Evolutionary conservation across 306 rosid genomes (phyloP).

Genomic region (Potentilla sterilis): DNA sequence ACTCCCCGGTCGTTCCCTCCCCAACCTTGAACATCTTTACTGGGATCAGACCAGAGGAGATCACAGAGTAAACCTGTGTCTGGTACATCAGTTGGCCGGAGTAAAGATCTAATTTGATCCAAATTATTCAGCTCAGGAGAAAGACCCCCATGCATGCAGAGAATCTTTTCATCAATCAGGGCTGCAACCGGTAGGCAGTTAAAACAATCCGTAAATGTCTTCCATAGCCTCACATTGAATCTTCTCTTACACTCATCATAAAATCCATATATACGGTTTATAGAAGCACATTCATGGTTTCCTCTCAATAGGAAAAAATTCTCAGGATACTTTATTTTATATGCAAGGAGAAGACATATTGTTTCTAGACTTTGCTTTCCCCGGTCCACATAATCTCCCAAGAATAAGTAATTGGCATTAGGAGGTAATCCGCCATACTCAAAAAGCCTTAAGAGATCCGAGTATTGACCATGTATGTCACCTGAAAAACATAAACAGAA

Average conservation of each 20-base stretch:
- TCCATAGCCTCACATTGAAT: constrained; percentile 85
- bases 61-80: constrained; percentile 93
- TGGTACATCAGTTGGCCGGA: constrained; percentile 91
- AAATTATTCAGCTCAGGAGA: constrained; percentile 79
- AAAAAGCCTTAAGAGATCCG: constrained; percentile 90
- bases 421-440: constrained; percentile 98
- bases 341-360: constrained; percentile 91
- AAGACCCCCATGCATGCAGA: constrained; percentile 97
- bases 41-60: constrained; percentile 96
- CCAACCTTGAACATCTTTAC: constrained; percentile 85
- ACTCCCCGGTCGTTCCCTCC: constrained; percentile 95
- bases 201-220: constrained; percentile 81
- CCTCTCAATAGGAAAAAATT: constrained; percentile 92
- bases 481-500: constrained; percentile 49
- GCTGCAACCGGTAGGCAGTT: constrained; percentile 96
- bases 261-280: constrained; percentile 92
- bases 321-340: constrained; percentile 80
- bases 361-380: constrained; percentile 96
- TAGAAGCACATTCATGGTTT: constrained; percentile 95
- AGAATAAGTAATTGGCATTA: constrained; percentile 79
- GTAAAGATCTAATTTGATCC: constrained; percentile 72
- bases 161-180: constrained; percentile 86
- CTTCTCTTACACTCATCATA: constrained; percentile 98
- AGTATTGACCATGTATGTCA: constrained; percentile 92
- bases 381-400: constrained; percentile 97